Conservation (phyloP, 1,139 yeast species). For the Nakaseomyces kungkrabaensis region DNA sequence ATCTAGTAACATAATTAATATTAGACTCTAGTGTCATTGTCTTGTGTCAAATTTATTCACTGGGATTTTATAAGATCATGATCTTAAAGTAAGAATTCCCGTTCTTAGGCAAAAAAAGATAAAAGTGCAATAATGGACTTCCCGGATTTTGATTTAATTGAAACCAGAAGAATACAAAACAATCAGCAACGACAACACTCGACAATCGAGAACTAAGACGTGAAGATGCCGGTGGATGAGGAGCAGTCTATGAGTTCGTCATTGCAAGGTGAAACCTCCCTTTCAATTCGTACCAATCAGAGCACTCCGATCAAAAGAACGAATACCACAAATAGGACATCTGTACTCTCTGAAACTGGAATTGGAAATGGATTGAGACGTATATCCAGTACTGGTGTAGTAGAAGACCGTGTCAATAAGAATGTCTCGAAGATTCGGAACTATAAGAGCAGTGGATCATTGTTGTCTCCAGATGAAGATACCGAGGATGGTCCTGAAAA, state of each 20-base stretch:
- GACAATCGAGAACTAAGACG: too few relatives aligned
- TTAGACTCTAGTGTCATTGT: too few relatives aligned
- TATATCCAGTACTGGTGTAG: not conserved
- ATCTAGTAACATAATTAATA: too few relatives aligned
- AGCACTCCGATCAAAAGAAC: not conserved
- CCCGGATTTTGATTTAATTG: too few relatives aligned
- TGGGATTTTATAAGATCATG: too few relatives aligned
- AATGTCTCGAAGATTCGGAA: not conserved
- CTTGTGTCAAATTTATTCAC: too few relatives aligned
- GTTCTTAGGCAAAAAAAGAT: too few relatives aligned
- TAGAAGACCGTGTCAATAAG: not conserved
- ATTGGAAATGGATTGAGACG: not conserved
- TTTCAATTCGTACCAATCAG: conserved; percentile 1
- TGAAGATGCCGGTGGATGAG: not conserved
- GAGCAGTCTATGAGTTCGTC: not conserved
- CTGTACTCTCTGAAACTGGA: not conserved
- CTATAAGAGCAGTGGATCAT: not conserved
- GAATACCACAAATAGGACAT: not conserved
- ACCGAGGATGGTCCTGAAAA: not conserved
- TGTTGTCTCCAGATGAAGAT: not conserved
- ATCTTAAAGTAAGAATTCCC: too few relatives aligned
- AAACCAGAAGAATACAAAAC: too few relatives aligned
- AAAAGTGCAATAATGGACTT: too few relatives aligned
- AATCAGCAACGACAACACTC: too few relatives aligned
- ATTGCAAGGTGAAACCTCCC: not conserved